These are phyloP conservation scores for Podospora fimiseda DNA, from an alignment of 495 filamentous ascomycete species.

Conservation along the genomic window DNA sequence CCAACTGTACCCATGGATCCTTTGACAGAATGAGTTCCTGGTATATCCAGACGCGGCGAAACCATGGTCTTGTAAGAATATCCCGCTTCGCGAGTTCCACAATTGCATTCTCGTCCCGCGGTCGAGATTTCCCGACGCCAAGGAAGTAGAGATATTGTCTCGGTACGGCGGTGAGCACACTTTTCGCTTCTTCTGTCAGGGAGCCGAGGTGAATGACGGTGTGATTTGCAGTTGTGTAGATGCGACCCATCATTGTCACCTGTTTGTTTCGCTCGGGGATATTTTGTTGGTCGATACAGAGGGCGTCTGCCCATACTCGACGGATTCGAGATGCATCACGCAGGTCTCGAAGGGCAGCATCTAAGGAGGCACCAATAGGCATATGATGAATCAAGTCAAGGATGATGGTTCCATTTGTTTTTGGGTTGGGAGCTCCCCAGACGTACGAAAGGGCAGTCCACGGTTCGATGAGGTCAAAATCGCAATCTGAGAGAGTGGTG, in stretches of 20 bases:
- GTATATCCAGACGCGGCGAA: neutral
- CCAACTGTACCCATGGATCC: neutral
- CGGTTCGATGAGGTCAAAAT: slow-evolving; percentile 4
- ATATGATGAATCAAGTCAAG: neutral
- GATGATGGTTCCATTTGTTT: neutral
- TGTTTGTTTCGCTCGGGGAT: neutral
- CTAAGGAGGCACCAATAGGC: neutral
- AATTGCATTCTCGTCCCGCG: neutral
- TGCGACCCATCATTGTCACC: neutral
- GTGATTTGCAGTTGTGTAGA: neutral
- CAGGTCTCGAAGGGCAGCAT: neutral
- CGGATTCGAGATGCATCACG: neutral
- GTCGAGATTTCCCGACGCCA: neutral
- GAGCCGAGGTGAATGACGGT: neutral
- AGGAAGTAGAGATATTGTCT: neutral
- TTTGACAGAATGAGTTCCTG: neutral
- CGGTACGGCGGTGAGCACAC: neutral
- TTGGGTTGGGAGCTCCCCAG: neutral
- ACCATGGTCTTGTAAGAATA: neutral
- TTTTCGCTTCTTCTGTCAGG: neutral
- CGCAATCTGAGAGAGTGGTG: slow-evolving; percentile 2
- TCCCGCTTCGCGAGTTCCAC: neutral
- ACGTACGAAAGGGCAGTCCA: neutral
- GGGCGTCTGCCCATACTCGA: neutral
- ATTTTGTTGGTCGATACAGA: neutral